A percentile compares a stretch with the other conserved stretches of the same genome.
Conservation (phyloP, 2,329 filamentous ascomycete species). For the Cadophora malorum region DNA sequence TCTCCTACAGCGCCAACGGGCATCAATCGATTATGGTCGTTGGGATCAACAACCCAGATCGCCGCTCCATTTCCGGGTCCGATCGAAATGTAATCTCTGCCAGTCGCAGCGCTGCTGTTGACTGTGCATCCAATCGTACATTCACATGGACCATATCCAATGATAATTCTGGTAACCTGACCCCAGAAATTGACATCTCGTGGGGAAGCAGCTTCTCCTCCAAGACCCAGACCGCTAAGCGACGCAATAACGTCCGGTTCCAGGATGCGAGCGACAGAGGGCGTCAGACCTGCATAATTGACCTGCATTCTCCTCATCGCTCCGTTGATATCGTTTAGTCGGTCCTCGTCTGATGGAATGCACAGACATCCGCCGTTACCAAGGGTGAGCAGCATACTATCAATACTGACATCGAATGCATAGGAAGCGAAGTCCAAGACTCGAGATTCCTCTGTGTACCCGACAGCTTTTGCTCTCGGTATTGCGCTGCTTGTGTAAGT, state of each 20-base stretch:
- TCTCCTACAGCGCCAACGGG: conserved; percentile 43
- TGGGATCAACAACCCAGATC: conserved; percentile 48
- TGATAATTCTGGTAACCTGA: conserved; percentile 11
- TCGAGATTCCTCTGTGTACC: conserved; percentile 21
- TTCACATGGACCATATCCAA: conserved; percentile 27
- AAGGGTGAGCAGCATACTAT: conserved; percentile 43
- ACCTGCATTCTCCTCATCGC: conserved; percentile 39
- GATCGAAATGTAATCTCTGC: conserved; percentile 27
- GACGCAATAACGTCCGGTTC: conserved; percentile 36
- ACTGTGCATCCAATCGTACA: conserved; percentile 24
- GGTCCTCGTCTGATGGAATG: conserved; percentile 48
- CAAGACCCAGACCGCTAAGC: conserved; percentile 38
- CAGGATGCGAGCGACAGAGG: conserved; percentile 41
- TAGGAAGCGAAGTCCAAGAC: conserved; percentile 45
- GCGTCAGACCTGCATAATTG: conserved; percentile 42
- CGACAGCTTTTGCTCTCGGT: conserved; percentile 14
- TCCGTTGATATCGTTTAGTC: conserved; percentile 47
- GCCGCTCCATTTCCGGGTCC: conserved; percentile 34
- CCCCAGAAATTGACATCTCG: conserved; percentile 18
- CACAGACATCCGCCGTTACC: conserved; percentile 49
- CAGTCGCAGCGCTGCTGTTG: conserved; percentile 20
- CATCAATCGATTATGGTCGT: conserved; percentile 33
- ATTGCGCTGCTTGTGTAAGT: conserved; percentile 26
- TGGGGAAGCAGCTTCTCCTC: conserved; percentile 39
- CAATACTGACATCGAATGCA: conserved; percentile 50